phyloP scores from a whole-genome alignment of 305 asterid genomes.

The Withania somnifera region DNA sequence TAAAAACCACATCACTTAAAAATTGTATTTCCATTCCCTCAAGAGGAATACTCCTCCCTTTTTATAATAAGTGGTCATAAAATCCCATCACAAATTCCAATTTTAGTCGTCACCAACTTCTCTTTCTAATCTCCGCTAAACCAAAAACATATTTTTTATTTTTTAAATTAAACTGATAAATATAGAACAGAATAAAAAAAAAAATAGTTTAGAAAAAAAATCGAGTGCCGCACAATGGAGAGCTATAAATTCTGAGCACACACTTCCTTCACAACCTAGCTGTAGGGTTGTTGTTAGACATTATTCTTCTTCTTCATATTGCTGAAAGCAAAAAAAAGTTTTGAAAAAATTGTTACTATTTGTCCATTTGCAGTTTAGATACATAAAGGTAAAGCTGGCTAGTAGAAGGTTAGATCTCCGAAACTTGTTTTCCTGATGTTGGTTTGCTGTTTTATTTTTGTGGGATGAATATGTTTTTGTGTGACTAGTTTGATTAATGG shows the following conservation, averaged over 20 bases:
- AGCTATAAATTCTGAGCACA: neutral
- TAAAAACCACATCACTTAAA: neutral
- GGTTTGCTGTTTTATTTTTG: neutral
- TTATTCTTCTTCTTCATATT: neutral
- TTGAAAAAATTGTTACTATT: neutral
- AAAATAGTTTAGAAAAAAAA: neutral
- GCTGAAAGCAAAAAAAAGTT: neutral
- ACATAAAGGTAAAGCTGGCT: slow-evolving; percentile 2
- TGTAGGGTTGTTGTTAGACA: neutral
- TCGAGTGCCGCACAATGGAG: neutral
- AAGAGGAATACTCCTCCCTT: neutral
- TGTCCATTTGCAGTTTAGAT: neutral
- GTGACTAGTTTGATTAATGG: neutral
- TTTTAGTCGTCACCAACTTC: neutral
- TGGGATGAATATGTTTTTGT: neutral
- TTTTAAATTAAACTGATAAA: no score
- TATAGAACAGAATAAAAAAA: neutral
- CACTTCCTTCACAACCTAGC: neutral
- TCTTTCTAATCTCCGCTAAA: neutral
- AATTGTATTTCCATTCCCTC: no score
- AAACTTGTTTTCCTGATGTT: neutral
- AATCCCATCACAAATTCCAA: neutral
- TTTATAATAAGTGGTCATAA: neutral
- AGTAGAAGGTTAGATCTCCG: slow-evolving; percentile 1
- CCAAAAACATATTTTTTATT: neutral